Percentiles rank a stretch among this genome's conserved stretches.
These are phyloP conservation scores for Yamadazyma jaroonii DNA, from an alignment of 1,139 yeast species.

Conservation along the genomic window DNA sequence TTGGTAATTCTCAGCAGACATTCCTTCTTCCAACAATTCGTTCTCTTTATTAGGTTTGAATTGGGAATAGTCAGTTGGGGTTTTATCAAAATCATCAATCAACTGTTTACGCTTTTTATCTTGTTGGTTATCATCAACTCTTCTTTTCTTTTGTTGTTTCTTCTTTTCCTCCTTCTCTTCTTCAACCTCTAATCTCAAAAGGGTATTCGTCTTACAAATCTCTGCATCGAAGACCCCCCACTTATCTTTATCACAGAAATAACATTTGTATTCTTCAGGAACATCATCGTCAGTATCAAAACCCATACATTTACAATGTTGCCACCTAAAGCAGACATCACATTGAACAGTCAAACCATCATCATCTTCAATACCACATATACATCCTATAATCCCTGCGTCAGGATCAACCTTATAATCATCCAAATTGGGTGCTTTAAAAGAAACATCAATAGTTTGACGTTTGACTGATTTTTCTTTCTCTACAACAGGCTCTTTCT, in stretches of 20 bases:
- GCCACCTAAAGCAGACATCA: slow-evolving; percentile 91
- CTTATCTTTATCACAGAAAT: slow-evolving; percentile 61
- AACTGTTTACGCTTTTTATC: slow-evolving; percentile 13
- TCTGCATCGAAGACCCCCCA: slow-evolving; percentile 53
- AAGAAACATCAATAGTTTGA: slow-evolving; percentile 1
- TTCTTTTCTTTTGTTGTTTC: slow-evolving; percentile 3
- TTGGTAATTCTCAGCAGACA: slow-evolving; percentile 48
- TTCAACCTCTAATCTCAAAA: slow-evolving; percentile 34
- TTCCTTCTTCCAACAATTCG: slow-evolving; percentile 39
- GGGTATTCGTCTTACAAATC: slow-evolving; percentile 30
- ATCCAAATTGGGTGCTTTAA: slow-evolving; percentile 29
- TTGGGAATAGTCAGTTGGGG: slow-evolving; percentile 10
- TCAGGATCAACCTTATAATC: slow-evolving; percentile 71
- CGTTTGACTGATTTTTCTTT: slow-evolving; percentile 6
- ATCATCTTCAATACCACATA: slow-evolving; percentile 86
- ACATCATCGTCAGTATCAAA: slow-evolving; percentile 69
- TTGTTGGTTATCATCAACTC: slow-evolving; percentile 1
- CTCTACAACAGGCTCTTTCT: neutral
- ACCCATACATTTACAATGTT: slow-evolving; percentile 87
- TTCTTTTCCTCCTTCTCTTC: slow-evolving; percentile 12
- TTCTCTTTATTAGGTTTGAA: slow-evolving; percentile 37
- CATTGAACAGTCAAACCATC: slow-evolving; percentile 96
- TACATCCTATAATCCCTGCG: slow-evolving; percentile 83
- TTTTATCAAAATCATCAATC: slow-evolving; percentile 16
- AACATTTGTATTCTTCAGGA: slow-evolving; percentile 77